A percentile compares a stretch with the other conserved stretches of the same genome.
phyloP scores from a whole-genome alignment of 805 yeast species.

The Saccharomyces mikatae region DNA sequence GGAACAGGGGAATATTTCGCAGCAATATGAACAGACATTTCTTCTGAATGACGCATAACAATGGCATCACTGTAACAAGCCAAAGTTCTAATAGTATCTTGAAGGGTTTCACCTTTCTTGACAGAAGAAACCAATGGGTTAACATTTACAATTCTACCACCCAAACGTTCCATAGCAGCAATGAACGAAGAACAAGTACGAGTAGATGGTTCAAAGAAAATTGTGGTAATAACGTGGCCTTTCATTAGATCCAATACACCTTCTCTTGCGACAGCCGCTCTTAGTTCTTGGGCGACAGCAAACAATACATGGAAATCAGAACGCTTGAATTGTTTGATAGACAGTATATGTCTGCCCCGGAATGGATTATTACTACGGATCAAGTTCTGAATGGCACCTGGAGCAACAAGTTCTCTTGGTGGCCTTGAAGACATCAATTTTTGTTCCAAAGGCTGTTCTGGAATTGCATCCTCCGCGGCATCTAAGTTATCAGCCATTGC shows the following conservation, averaged over 20 bases:
- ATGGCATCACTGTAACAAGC: slow-evolving; percentile 95
- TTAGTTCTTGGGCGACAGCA: slow-evolving; percentile 96
- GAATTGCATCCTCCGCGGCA: slow-evolving; percentile 43
- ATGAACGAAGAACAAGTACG: slow-evolving; percentile 95
- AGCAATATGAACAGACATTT: slow-evolving; percentile 85
- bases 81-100: slow-evolving; percentile 90
- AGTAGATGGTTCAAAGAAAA: slow-evolving; percentile 97
- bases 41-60: slow-evolving; percentile 93
- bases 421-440: slow-evolving; percentile 62
- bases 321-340: slow-evolving; percentile 82
- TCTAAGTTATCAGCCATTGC: slow-evolving; percentile 34
- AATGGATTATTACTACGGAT: slow-evolving; percentile 83
- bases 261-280: slow-evolving; percentile 91
- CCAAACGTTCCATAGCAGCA: slow-evolving; percentile 99
- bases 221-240: slow-evolving; percentile 86
- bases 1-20: slow-evolving; percentile 97
- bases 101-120: slow-evolving; percentile 95
- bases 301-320: slow-evolving; percentile 86
- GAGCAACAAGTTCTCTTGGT: slow-evolving; percentile 63
- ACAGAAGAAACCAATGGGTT: slow-evolving; percentile 85
- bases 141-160: slow-evolving; percentile 92
- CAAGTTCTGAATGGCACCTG: slow-evolving; percentile 69
- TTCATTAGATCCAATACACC: slow-evolving; percentile 87
- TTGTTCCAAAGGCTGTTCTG: slow-evolving; percentile 45
- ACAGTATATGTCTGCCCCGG: slow-evolving; percentile 76